Evolutionary conservation across 345 rosid species (phyloP).

Genomic region (Populus alba): DNA sequence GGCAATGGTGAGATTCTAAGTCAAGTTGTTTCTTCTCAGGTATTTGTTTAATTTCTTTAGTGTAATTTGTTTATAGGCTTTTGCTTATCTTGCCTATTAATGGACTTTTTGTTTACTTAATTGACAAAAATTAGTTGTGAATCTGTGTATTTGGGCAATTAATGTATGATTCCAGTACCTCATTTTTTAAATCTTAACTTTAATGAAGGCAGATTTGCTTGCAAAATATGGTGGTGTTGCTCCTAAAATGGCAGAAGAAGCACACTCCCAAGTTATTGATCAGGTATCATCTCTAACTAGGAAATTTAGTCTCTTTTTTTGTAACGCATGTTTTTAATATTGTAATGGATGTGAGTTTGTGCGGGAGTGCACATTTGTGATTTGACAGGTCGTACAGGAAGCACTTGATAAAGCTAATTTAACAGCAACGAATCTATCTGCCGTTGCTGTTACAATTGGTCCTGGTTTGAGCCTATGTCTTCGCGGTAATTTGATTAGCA

Average conservation of each 20-base stretch:
- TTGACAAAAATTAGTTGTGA: too few relatives aligned
- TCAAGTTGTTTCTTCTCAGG: constrained; percentile 97
- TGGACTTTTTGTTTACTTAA: too few relatives aligned
- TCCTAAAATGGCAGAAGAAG: constrained; percentile 95
- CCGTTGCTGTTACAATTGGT: constrained; percentile 97
- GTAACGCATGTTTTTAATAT: not conserved
- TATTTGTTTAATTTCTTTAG: constrained; percentile 13
- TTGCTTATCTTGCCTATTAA: not conserved
- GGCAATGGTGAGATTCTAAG: constrained; percentile 84
- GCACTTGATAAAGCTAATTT: constrained; percentile 72
- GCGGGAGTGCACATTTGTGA: not conserved
- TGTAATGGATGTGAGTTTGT: not conserved
- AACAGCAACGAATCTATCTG: constrained; percentile 68
- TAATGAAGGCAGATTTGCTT: constrained; percentile 76
- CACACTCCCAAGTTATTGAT: constrained; percentile 77
- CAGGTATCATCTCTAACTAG: constrained; percentile 36
- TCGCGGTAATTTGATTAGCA: constrained; percentile 52
- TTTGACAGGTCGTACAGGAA: constrained; percentile 74
- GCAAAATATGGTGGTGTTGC: constrained; percentile 90
- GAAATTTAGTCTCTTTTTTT: not conserved
- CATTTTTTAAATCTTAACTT: not conserved
- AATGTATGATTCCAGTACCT: too few relatives aligned
- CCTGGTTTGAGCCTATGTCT: constrained; percentile 96
- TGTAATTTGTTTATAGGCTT: not conserved
- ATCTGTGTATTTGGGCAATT: too few relatives aligned